Evolutionary conservation across 345 rosid genomes (phyloP), one percentile per base, ranked within the genome.

Genomic region (Linum usitatissimum): DNA sequence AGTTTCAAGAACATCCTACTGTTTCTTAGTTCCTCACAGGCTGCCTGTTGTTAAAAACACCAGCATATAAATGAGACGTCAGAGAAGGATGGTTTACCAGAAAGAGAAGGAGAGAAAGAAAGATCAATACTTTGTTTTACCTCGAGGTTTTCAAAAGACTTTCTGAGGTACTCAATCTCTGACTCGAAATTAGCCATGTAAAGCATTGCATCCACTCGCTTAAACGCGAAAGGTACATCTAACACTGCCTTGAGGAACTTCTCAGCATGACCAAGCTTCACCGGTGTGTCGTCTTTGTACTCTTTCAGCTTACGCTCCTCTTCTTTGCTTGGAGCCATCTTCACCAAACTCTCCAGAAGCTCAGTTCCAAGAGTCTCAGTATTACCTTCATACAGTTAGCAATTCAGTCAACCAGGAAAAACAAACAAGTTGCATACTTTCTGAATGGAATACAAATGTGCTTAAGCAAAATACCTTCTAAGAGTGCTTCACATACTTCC

Each of bases 401-500:
- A 58, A 55, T 51, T 77, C 19, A 71, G 66, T 67, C 36, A 19
- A 20, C 28, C 36, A 21, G 28, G 30, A 8, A 28, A 18, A 5
- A n/a, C 19, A 58, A 18, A 54, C 9, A 45, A 17, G 30, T 31
- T 19, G 30, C 15, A 61, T 23, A 49, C 18, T 38, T 66, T 20
- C 19, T 57, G 40, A 61, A 59, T 53, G 30, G 17, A 55, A 19
- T 64, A 42, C 18, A 57, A 5, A 51, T 23, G 36, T 40, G 48
- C 10, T 40, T 7, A 40, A 40, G 48, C 19, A 21, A 7, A 34
- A 67, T 86, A 94, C 99, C 99, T 86, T 94, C 97, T 53, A 90
- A 72, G 55, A 94, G 97, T 30, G 93, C 97, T 34, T 94, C 97
- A 70, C 95, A 86, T 64, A 94, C 96, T 86, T 94, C 97, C 79